Evolutionary conservation across 345 rosid genomes (phyloP), one percentile per base, ranked within the genome.

Genomic region (Garcia nutans): DNA sequence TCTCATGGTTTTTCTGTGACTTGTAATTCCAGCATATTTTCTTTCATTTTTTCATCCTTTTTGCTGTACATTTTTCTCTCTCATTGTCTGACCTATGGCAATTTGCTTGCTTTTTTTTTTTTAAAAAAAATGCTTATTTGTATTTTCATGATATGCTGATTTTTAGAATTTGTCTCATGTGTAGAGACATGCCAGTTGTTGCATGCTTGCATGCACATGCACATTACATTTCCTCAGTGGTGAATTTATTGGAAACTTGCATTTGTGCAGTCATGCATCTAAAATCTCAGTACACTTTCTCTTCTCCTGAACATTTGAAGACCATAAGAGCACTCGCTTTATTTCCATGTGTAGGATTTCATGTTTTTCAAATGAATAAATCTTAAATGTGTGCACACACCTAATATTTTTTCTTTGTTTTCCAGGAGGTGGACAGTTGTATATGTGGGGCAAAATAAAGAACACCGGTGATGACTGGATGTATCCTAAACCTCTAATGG

Each of bases 401-500:
- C 10, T 68, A 47, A 15, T 57, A 47, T n/a, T n/a, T 57, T 31
- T 20, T 74, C 33, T 76, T 65, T 68, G 47, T 57, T 84, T 68
- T 78, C 26, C 83, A 96, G 99, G 95, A 78, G 99, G 97, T 75
- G 98, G 99, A 41, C 99, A 96, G 87, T 81, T 96, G 74, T 96
- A 96, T 67, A 93, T 96, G 99, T 96, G 99, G 98, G 99, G 99
- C 28, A 96, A 96, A 89, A 84, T 96, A 59, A 96, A 96, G 87
- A 89, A 66, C 66, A 85, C 86, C 26, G 98, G 99, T 70, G 98
- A 96, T 82, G 97, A 96, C 75, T 96, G 98, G 97, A 96, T 96
- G 98, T 96, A 96, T 83, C 99, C 99, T 62, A 96, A 96, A 77
- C 99, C 99, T 76, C 87, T 96, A 37, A 87, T 96, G 99, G 99